phyloP scores from a whole-genome alignment of 2,329 filamentous ascomycete species.

The Pseudocercospora pini-densiflorae region DNA sequence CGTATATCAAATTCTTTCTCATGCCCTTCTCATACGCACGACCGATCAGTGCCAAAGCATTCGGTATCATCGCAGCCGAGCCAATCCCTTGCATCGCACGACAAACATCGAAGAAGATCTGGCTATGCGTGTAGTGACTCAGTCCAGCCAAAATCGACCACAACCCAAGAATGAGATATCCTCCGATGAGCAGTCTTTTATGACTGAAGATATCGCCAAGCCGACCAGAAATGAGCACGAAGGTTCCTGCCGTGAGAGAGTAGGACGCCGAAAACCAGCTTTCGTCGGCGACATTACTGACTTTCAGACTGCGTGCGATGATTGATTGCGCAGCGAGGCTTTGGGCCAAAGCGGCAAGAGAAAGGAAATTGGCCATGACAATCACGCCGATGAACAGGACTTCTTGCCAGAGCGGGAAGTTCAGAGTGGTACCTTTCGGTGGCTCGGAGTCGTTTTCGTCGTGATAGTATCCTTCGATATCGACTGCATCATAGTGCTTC shows the following conservation, averaged over 20 bases:
- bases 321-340: constrained; percentile 48
- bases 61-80: constrained; percentile 43
- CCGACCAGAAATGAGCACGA: constrained; percentile 50
- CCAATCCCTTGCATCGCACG: constrained; percentile 49
- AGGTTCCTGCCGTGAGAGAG: constrained; percentile 49
- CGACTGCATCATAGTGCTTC: background rate
- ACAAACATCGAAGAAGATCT: constrained; percentile 43
- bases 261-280: constrained; percentile 52
- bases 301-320: constrained; percentile 50
- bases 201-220: constrained; percentile 50
- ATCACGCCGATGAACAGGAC: constrained; percentile 32
- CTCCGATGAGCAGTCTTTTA: constrained; percentile 47
- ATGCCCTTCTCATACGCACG: constrained; percentile 41
- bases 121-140: constrained; percentile 38
- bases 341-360: constrained; percentile 35
- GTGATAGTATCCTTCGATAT: background rate
- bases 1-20: constrained; percentile 46
- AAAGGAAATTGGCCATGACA: constrained; percentile 37
- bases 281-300: constrained; percentile 46
- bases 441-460: background rate
- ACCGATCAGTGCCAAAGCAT: constrained; percentile 45
- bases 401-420: constrained; percentile 25
- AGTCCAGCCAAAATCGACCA: constrained; percentile 49
- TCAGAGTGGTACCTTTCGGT: background rate
- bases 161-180: constrained; percentile 45